Percentiles rank a stretch among this genome's conserved stretches.
phyloP scores from a whole-genome alignment of 148 eudicot genomes.

The Nyssa sinensis region DNA sequence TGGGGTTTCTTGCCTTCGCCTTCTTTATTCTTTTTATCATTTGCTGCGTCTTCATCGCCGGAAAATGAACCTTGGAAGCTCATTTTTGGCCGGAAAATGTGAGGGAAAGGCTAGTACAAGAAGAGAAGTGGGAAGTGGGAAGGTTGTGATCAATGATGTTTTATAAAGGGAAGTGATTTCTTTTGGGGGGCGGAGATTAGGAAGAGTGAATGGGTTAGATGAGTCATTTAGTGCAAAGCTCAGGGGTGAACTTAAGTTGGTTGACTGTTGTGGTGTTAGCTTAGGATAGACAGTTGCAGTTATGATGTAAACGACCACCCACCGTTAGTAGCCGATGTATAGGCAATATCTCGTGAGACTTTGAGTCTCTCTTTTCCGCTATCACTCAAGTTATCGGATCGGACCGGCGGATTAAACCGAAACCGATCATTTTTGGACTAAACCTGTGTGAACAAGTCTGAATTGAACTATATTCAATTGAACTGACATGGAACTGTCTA shows the following conservation, averaged over 20 bases:
- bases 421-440: no score
- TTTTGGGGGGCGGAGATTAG: not conserved
- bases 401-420: no score
- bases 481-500: no score
- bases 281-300: no score
- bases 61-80: not conserved
- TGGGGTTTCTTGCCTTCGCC: constrained; percentile 19
- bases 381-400: no score
- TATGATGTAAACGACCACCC: no score
- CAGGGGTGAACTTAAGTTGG: not conserved
- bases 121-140: not conserved
- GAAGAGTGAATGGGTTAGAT: not conserved
- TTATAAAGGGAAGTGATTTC: not conserved
- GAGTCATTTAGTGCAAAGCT: not conserved
- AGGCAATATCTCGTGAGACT: no score
- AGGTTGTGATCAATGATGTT: no score
- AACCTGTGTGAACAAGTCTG: no score
- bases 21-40: not conserved
- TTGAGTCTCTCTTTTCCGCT: no score
- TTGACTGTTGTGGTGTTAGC: not conserved
- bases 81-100: not conserved
- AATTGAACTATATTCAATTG: no score
- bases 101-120: not conserved
- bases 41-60: not conserved
- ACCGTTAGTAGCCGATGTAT: no score